A percentile compares a stretch with the other conserved stretches of the same genome.
Evolutionary conservation across 2,329 filamentous ascomycete genomes (phyloP).

Genomic region (Exophiala calicioides): DNA sequence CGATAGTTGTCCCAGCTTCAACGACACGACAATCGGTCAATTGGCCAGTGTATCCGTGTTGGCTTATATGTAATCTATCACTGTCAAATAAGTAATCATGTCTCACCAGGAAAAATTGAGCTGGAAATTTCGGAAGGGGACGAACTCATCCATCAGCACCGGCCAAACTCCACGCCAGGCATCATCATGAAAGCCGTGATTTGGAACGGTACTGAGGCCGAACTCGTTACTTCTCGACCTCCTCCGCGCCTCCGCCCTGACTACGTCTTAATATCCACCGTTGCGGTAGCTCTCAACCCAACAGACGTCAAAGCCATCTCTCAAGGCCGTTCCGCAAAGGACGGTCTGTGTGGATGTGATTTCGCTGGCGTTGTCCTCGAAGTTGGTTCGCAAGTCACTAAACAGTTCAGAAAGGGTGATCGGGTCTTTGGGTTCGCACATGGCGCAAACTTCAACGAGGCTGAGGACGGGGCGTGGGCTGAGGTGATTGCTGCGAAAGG

Average conservation of each 20-base stretch:
- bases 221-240: conserved; percentile 33
- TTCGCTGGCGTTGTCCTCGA: conserved; percentile 55
- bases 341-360: conserved; percentile 53
- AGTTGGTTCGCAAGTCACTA: conserved; percentile 51
- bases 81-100: too few relatives aligned
- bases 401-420: conserved; percentile 53
- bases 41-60: too few relatives aligned
- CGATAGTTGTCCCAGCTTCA: not conserved
- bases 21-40: too few relatives aligned
- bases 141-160: too few relatives aligned
- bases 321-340: conserved; percentile 29
- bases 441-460: conserved; percentile 41
- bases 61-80: too few relatives aligned
- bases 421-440: conserved; percentile 54
- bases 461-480: conserved; percentile 56
- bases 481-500: conserved; percentile 57
- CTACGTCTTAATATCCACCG: conserved; percentile 55
- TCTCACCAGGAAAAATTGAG: too few relatives aligned
- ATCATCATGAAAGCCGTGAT: conserved; percentile 39
- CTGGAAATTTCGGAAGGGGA: too few relatives aligned
- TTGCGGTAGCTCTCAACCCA: conserved; percentile 55
- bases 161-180: too few relatives aligned
- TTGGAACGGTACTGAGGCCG: conserved; percentile 30
- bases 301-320: conserved; percentile 57
- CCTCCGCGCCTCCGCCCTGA: conserved; percentile 29